These are phyloP conservation scores for Xylaria sp. DNA, from an alignment of 2,329 filamentous ascomycete genomes.

Conservation along the genomic window DNA sequence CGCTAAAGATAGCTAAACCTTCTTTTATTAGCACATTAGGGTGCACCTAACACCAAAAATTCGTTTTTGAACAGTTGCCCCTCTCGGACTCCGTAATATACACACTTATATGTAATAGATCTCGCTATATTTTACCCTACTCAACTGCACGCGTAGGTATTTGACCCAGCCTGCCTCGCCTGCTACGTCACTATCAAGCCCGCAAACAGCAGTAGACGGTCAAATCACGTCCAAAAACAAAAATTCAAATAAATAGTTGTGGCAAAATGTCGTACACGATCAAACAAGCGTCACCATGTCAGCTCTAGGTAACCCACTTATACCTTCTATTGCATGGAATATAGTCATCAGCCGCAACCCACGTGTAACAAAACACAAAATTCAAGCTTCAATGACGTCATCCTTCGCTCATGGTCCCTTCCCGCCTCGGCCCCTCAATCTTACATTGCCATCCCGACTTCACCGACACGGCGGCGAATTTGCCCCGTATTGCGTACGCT, in stretches of 20 bases:
- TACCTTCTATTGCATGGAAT: too few relatives aligned
- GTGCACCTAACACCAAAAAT: too few relatives aligned
- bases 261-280: conserved; percentile 4
- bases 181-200: not conserved
- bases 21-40: too few relatives aligned
- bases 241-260: not conserved
- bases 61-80: too few relatives aligned
- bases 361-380: not conserved
- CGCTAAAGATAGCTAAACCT: too few relatives aligned
- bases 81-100: too few relatives aligned
- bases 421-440: not conserved
- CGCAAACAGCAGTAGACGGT: not conserved
- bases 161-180: not conserved
- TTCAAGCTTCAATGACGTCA: conserved; percentile 24
- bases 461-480: conserved; percentile 8
- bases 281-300: not conserved
- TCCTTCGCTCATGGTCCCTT: conserved; percentile 7
- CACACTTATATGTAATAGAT: too few relatives aligned
- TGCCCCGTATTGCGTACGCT: not conserved
- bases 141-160: not conserved
- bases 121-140: not conserved
- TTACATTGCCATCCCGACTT: conserved; percentile 7
- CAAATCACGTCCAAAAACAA: not conserved
- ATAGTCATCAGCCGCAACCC: not conserved
- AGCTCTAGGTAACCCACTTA: too few relatives aligned